A percentile compares a stretch with the other conserved stretches of the same genome.
phyloP scores from a whole-genome alignment of 345 rosid genomes.

The Rhodamnia argentea region DNA sequence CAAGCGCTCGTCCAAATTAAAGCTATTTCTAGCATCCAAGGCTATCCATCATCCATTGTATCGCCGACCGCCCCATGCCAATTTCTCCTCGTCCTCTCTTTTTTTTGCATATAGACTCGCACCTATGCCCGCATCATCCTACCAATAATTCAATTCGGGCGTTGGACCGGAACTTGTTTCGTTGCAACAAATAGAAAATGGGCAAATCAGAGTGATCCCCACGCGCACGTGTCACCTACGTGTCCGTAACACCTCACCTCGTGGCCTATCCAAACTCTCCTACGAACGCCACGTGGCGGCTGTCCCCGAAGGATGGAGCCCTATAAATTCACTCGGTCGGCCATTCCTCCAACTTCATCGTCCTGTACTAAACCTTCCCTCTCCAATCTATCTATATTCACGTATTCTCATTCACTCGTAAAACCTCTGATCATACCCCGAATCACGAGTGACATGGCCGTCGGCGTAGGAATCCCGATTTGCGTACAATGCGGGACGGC shows the following conservation, averaged over 20 bases:
- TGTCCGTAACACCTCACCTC: background rate
- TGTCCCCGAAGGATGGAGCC: background rate
- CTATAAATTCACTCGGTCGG: background rate
- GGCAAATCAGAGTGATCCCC: background rate
- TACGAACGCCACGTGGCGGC: background rate
- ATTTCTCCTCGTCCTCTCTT: background rate
- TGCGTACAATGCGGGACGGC: constrained; percentile 65
- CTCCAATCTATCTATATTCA: background rate
- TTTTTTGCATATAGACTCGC: background rate
- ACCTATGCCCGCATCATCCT: too few relatives aligned
- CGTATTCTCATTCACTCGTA: background rate
- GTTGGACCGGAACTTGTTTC: background rate
- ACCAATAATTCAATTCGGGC: background rate
- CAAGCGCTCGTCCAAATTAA: background rate
- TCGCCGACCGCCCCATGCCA: background rate
- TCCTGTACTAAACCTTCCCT: background rate
- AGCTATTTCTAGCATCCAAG: background rate
- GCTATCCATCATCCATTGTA: background rate
- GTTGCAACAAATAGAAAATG: background rate
- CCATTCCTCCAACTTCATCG: background rate
- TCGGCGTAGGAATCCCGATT: constrained; percentile 28
- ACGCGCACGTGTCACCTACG: background rate
- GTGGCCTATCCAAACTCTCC: background rate
- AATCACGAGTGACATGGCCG: background rate
- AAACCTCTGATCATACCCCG: background rate